Percentiles rank a stretch among this genome's conserved stretches.
Evolutionary conservation across 345 rosid genomes (phyloP).

Genomic region (Draba incana): DNA sequence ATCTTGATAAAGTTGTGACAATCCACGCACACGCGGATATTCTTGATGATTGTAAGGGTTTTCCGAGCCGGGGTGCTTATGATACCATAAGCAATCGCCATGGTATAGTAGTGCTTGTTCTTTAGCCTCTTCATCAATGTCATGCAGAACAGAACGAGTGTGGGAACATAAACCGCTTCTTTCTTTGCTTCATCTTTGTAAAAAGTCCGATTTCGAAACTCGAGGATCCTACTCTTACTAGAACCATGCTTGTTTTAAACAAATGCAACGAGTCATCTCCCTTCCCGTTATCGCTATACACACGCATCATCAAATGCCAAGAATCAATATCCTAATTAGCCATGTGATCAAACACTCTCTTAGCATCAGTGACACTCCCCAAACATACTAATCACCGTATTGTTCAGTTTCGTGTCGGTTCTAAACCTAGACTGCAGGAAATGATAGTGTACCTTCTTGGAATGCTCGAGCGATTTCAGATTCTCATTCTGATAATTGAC

Average conservation of each 20-base stretch:
- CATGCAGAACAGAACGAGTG: conserved; percentile 72
- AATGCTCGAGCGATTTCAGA: conserved; percentile 57
- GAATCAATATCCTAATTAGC: conserved; percentile 64
- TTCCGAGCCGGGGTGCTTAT: conserved; percentile 73
- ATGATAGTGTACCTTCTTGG: conserved; percentile 71
- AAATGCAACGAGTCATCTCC: conserved; percentile 78
- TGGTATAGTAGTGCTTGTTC: conserved; percentile 81
- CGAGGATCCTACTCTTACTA: conserved; percentile 62
- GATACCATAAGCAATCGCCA: conserved; percentile 84
- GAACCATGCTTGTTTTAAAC: conserved; percentile 76
- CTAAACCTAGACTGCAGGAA: conserved; percentile 62
- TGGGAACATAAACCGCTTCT: conserved; percentile 69
- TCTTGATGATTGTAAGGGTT: conserved; percentile 72
- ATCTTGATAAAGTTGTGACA: conserved; percentile 88
- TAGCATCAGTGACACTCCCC: conserved; percentile 66
- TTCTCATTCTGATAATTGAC: background rate
- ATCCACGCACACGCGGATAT: conserved; percentile 74
- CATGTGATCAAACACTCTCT: conserved; percentile 81
- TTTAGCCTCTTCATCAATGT: conserved; percentile 83
- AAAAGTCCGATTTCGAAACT: conserved; percentile 59
- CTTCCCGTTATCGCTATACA: conserved; percentile 57
- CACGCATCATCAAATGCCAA: conserved; percentile 76
- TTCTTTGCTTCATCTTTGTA: conserved; percentile 73
- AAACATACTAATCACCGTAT: conserved; percentile 65
- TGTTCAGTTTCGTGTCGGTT: conserved; percentile 56